Percentiles rank a stretch among this genome's conserved stretches.
These are phyloP conservation scores for Vitis labrusca DNA, from an alignment of 164 flowering plant species.

Conservation along the genomic window DNA sequence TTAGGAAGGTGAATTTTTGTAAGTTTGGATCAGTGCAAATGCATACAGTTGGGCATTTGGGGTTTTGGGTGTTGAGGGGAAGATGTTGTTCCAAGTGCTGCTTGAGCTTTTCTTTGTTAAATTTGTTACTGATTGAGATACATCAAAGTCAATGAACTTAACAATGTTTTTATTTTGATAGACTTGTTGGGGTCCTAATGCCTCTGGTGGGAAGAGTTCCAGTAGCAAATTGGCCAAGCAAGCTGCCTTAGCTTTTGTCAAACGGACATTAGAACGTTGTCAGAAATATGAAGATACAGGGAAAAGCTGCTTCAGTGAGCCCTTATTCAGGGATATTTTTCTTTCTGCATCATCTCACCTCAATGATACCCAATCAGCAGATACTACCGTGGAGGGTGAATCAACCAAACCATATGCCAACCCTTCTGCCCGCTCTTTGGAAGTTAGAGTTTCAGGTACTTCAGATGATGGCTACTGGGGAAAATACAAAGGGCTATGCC, in stretches of 20 bases:
- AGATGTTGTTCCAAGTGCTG: not conserved
- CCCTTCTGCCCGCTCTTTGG: constrained; percentile 29
- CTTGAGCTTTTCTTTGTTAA: not conserved
- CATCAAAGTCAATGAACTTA: not conserved
- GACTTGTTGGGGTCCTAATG: constrained; percentile 60
- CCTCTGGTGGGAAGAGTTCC: constrained; percentile 63
- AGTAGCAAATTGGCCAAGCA: constrained; percentile 66
- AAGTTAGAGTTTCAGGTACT: constrained; percentile 53
- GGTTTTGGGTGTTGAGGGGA: too few species aligned
- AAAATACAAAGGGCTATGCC: not conserved
- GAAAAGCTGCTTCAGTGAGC: constrained; percentile 77
- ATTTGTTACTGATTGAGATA: too few species aligned
- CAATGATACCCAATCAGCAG: constrained; percentile 31
- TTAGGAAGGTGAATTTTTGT: too few species aligned
- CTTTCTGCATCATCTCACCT: constrained; percentile 39
- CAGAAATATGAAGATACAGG: constrained; percentile 61
- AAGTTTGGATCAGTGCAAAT: too few species aligned
- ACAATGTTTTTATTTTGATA: constrained; percentile 17
- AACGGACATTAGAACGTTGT: constrained; percentile 57
- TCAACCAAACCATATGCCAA: constrained; percentile 31
- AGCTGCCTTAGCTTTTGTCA: constrained; percentile 66
- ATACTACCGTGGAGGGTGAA: constrained; percentile 41
- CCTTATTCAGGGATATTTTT: constrained; percentile 53
- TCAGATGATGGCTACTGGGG: not conserved
- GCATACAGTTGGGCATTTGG: too few species aligned